Base-by-base conservation (phyloP, 176 grass and related monocot genomes). In the Dendrocalamus sinicus region DNA sequence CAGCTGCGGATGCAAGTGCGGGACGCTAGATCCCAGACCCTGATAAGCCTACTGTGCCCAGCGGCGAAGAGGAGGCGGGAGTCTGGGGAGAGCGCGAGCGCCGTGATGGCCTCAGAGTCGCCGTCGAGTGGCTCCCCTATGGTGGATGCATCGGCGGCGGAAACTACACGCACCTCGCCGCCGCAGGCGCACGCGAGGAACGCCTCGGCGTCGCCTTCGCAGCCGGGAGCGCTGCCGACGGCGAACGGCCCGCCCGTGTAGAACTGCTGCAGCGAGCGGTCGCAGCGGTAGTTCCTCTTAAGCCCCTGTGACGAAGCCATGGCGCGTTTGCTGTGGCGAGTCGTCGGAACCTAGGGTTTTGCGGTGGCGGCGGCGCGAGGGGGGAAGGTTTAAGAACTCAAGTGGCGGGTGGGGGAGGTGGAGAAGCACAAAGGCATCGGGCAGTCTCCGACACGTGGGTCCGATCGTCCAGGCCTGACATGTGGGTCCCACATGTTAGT, bases 131-230 rank as follows among this genome's bases (percentile, higher is more conserved):
- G 89, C 2, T 91, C 85, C 7, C 83, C 83, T 26, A 79, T 90
- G 3, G 91, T 74, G 24, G 89, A 98, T 37, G 91, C 91, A 57
- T 92, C 91, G 4, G 88, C 14, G 2, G 93, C 51, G 1, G 85
- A 90, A 6, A 98, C 91, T 55, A 98, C 51, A 9, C 92, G 91
- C 40, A 95, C 88, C 88, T 93, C 88, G 2, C 92, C 88, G 50
- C 93, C 93, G 77, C 95, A 98, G 4, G 95, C 93, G 89, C 93
- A 98, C 5, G 89, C 95, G 68, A 98, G 85, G 83, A 93, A 98
- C 22, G 87, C 45, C 60, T 89, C 88, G 32, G 85, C 89, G 28
- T 73, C 82, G 19, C 83, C 58, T 1, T 87, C 94, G 32, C 78
- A 83, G 46, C 55, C 81, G 67, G 47, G 62, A 16, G 67, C 0